Conservation (phyloP, 345 rosid species). For the Rhodomyrtus tomentosa region DNA sequence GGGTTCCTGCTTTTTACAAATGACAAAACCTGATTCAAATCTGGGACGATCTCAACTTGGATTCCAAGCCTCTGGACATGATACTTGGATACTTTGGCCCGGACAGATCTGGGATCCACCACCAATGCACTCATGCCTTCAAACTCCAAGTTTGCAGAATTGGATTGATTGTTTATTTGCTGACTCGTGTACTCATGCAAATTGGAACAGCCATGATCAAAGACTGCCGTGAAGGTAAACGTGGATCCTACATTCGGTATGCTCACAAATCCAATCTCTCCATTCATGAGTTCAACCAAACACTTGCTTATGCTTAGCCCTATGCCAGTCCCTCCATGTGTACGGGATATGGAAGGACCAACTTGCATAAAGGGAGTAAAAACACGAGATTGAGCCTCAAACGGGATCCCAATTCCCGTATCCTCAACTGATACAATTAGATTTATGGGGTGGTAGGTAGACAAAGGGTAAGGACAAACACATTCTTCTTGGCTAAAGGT, state of each 20-base stretch:
- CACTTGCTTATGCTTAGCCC: slow-evolving; percentile 97
- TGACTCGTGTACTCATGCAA: slow-evolving; percentile 28
- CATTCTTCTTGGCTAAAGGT: slow-evolving; percentile 35
- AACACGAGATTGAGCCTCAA: slow-evolving; percentile 77
- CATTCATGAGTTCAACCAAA: slow-evolving; percentile 83
- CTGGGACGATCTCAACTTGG: slow-evolving; percentile 45
- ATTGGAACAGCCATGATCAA: slow-evolving; percentile 32
- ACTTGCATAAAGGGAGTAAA: slow-evolving; percentile 97
- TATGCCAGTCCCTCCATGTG: slow-evolving; percentile 92
- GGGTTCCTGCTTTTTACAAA: slow-evolving; percentile 15
- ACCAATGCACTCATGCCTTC: slow-evolving; percentile 62
- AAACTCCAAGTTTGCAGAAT: slow-evolving; percentile 28
- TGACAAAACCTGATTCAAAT: slow-evolving; percentile 32
- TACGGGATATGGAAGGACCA: slow-evolving; percentile 77
- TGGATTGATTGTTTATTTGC: slow-evolving; percentile 30
- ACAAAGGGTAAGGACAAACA: slow-evolving; percentile 17
- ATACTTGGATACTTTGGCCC: slow-evolving; percentile 72
- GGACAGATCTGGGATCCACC: slow-evolving; percentile 63
- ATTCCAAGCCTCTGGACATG: slow-evolving; percentile 78
- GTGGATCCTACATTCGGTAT: slow-evolving; percentile 75
- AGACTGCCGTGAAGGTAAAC: slow-evolving; percentile 82
- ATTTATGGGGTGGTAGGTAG: slow-evolving; percentile 26
- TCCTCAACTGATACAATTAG: slow-evolving; percentile 90
- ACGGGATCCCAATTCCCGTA: slow-evolving; percentile 89
- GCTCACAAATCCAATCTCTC: slow-evolving; percentile 86